phyloP scores from a whole-genome alignment of 768 basidiomycete species.

The Zangia roseola region DNA sequence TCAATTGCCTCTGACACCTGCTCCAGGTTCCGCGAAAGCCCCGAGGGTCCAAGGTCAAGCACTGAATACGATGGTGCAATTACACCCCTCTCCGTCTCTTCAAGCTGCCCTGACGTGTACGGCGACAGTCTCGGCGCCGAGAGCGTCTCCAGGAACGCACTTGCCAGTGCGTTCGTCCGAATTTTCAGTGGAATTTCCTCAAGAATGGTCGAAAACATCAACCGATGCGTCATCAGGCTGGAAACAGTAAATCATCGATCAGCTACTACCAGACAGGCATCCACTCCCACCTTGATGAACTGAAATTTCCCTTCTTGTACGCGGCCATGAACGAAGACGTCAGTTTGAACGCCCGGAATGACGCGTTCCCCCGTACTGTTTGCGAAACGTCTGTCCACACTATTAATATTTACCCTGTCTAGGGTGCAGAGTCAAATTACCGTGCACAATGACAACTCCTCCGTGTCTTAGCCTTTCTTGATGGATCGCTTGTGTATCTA shows the following conservation, averaged over 20 bases:
- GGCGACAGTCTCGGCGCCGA: slow-evolving; percentile 42
- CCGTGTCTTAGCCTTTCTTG: slow-evolving; percentile 85
- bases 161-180: slow-evolving; percentile 76
- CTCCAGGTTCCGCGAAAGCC: slow-evolving; percentile 76
- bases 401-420: slow-evolving; percentile 5
- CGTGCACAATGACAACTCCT: slow-evolving; percentile 82
- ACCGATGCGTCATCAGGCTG: slow-evolving; percentile 75
- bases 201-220: slow-evolving; percentile 84
- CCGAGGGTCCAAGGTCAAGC: slow-evolving; percentile 68
- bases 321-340: slow-evolving; percentile 80
- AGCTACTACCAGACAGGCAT: neutral
- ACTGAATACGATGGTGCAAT: slow-evolving; percentile 63
- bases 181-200: slow-evolving; percentile 85
- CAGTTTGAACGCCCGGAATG: slow-evolving; percentile 86
- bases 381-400: slow-evolving; percentile 65
- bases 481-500: slow-evolving; percentile 83
- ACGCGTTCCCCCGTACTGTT: slow-evolving; percentile 78
- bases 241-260: slow-evolving; percentile 11
- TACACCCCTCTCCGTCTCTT: slow-evolving; percentile 37
- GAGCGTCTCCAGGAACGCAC: slow-evolving; percentile 72
- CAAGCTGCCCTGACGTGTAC: slow-evolving; percentile 38
- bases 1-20: slow-evolving; percentile 84
- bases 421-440: slow-evolving; percentile 39
- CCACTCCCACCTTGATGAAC: slow-evolving; percentile 67
- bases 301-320: slow-evolving; percentile 81